Base-by-base conservation (phyloP, 108 stramenopile genomes). In the Nitzschia sp. region DNA sequence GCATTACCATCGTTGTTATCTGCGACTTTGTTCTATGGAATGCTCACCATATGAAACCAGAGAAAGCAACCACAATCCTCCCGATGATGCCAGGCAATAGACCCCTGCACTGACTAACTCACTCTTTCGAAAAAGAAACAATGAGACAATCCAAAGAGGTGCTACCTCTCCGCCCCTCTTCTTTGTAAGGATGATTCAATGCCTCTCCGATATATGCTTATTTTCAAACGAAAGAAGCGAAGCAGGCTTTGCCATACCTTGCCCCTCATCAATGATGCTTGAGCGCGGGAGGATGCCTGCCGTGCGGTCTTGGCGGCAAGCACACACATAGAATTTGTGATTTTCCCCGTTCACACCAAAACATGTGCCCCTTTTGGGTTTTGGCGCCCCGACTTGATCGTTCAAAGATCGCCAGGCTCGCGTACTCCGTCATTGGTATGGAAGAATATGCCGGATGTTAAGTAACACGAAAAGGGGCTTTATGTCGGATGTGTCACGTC, bases 1-100 rank as follows among this genome's bases (percentile, higher is more conserved):
- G 57, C 57, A 59, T 59, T 18, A 59, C 57, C 57, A 59, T 59
- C 11, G 6, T 54, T 17, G 53, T 13, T 23, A 26, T 54, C 26
- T 9, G n/a, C n/a, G n/a, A 23, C 5, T 26, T 13, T 54, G 11
- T 9, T 13, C 6, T 54, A 54, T 42, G 9, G 9, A 42, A 42
- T 42, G 9, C 13, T 42, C 38, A 42, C 6, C 13, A 42, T 42
- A 42, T 42, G 38, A 6, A 42, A 42, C 38, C 6, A 42, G 13
- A 42, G 9, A 13, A 42, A 42, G 38, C 38, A 13, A 42, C n/a
- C n/a, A n/a, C n/a, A n/a, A n/a, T n/a, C n/a, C n/a, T n/a, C n/a
- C n/a, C n/a, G n/a, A n/a, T n/a, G n/a, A n/a, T n/a, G n/a, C n/a
- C n/a, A n/a, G n/a, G n/a, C n/a, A n/a, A n/a, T n/a, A n/a, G n/a